phyloP scores from a whole-genome alignment of 306 rosid genomes.

The Malus fusca region DNA sequence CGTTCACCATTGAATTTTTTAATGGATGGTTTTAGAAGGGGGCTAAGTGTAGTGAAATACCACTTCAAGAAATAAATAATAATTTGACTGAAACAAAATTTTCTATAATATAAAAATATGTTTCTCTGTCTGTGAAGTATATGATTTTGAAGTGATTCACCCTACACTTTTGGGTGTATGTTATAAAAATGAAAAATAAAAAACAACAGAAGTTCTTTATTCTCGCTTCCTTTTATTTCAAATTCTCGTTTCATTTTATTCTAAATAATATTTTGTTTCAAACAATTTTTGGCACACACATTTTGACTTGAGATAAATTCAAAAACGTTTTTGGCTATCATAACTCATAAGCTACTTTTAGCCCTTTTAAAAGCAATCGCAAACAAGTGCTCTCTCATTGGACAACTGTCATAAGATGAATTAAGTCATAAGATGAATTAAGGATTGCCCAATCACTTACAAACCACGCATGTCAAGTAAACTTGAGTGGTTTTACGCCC shows the following conservation, averaged over 20 bases:
- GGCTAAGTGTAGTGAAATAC: background rate
- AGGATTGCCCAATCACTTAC: background rate
- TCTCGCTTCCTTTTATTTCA: no score
- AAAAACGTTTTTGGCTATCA: background rate
- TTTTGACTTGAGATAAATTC: no score
- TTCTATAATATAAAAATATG: background rate
- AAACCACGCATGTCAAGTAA: background rate
- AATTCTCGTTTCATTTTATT: no score
- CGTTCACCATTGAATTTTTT: background rate
- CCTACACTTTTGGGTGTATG: background rate
- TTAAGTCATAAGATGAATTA: background rate
- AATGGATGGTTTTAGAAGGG: background rate
- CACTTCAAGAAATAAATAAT: background rate
- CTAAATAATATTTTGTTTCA: no score
- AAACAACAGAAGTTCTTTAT: no score
- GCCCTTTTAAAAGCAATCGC: background rate
- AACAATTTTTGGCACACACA: no score
- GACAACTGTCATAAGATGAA: background rate
- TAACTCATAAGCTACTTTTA: background rate
- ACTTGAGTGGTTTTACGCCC: background rate
- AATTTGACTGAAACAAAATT: background rate
- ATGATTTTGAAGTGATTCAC: background rate
- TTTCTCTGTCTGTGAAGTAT: background rate
- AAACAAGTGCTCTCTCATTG: background rate
- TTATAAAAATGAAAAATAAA: no score